These are phyloP conservation scores for Fusarium xylarioides DNA, from an alignment of 2,329 filamentous ascomycete species.

Conservation along the genomic window DNA sequence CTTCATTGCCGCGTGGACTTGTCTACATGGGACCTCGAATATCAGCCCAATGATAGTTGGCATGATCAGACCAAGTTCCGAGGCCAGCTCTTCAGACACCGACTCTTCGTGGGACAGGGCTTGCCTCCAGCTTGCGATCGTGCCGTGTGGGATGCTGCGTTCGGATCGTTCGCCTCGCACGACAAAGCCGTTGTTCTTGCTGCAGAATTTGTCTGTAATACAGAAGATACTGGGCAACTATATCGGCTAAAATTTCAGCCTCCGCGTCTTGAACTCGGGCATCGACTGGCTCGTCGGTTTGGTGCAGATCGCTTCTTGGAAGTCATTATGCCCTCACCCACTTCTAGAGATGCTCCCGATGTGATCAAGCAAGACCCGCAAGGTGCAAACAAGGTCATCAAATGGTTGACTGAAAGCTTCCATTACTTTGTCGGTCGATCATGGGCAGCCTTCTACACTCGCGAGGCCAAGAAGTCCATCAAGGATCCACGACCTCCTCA, in stretches of 20 bases:
- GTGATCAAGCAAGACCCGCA: constrained; percentile 46
- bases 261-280: constrained; percentile 57
- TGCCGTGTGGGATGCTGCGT: constrained; percentile 57
- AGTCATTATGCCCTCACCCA: constrained; percentile 58
- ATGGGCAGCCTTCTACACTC: constrained; percentile 60
- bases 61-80: constrained; percentile 56
- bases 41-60: constrained; percentile 51
- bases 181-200: constrained; percentile 55
- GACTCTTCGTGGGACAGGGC: constrained; percentile 53
- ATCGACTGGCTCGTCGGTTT: constrained; percentile 64
- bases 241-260: constrained; percentile 60
- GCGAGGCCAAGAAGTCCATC: constrained; percentile 50
- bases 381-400: constrained; percentile 43
- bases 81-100: constrained; percentile 50
- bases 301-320: constrained; percentile 68
- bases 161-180: constrained; percentile 48
- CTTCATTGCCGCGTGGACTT: constrained; percentile 56
- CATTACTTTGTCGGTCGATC: constrained; percentile 58
- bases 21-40: constrained; percentile 46
- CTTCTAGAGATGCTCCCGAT: constrained; percentile 37
- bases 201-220: constrained; percentile 52
- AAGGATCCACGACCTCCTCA: constrained; percentile 43
- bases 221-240: constrained; percentile 48
- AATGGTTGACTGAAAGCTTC: constrained; percentile 40
- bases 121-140: constrained; percentile 59